Conservation (phyloP, 805 yeast genomes). For the Candida argentea region DNA sequence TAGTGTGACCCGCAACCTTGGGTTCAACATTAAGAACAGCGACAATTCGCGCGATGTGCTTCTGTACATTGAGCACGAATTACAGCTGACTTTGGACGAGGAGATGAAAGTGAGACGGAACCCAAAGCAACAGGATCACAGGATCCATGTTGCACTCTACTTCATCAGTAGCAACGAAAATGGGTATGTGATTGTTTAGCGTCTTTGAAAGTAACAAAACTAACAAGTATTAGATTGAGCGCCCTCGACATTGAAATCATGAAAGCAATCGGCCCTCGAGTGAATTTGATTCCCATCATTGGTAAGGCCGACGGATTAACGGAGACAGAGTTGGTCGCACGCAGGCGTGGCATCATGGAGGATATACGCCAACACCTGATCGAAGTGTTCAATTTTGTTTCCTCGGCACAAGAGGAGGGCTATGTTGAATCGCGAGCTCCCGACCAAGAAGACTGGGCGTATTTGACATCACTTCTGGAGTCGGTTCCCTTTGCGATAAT, state of each 20-base stretch:
- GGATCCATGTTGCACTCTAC: constrained; percentile 18
- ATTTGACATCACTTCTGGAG: constrained; percentile 7
- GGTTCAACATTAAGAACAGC: constrained; percentile 13
- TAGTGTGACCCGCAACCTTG: constrained; percentile 15
- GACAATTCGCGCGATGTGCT: constrained; percentile 6
- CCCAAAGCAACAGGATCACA: constrained; percentile 9
- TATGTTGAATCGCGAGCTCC: too few relatives aligned
- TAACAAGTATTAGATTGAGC: constrained; percentile 22
- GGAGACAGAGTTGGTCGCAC: constrained; percentile 38
- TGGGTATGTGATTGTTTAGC: constrained; percentile 3
- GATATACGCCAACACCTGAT: constrained; percentile 47
- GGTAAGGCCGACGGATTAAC: constrained; percentile 74
- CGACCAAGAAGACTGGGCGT: constrained; percentile 8
- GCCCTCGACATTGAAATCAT: constrained; percentile 65
- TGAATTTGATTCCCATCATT: constrained; percentile 74
- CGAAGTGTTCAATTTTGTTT: constrained; percentile 16
- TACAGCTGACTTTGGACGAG: constrained; percentile 4
- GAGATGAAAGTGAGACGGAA: constrained; percentile 8
- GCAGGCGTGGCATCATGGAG: constrained; percentile 43
- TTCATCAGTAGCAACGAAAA: constrained; percentile 10
- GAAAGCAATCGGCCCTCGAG: constrained; percentile 60
- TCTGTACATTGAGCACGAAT: constrained; percentile 4
- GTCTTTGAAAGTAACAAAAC: constrained; percentile 1
- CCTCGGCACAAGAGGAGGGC: constrained; percentile 2
- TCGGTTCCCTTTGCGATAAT: constrained; percentile 13